Percentiles rank a stretch among this genome's conserved stretches.
These are phyloP conservation scores for Ustilago trichophora DNA, from an alignment of 1,284 basidiomycete species.

Conservation along the genomic window DNA sequence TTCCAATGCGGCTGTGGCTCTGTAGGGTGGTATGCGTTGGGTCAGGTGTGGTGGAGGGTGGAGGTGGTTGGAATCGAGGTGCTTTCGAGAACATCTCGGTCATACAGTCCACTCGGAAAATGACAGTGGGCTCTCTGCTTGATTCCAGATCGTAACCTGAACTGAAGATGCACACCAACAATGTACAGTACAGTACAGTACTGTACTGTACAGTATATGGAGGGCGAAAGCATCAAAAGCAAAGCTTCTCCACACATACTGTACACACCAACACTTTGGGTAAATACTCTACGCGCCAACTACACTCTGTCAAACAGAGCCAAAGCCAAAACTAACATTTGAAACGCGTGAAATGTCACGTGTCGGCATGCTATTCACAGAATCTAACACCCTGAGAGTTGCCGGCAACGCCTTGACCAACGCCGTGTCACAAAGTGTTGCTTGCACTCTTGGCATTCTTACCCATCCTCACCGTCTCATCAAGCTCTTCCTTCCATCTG, in stretches of 20 bases:
- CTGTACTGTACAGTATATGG: neutral
- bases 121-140: too few relatives aligned
- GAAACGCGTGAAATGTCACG: slow-evolving; percentile 26
- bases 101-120: too few relatives aligned
- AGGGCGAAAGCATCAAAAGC: too few relatives aligned
- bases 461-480: too few relatives aligned
- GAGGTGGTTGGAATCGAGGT: slow-evolving; percentile 3
- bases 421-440: slow-evolving; percentile 17
- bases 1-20: slow-evolving; percentile 11
- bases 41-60: slow-evolving; percentile 7
- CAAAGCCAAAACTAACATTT: slow-evolving; percentile 7
- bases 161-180: too few relatives aligned
- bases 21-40: slow-evolving; percentile 13
- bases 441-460: slow-evolving; percentile 6
- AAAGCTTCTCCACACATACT: too few relatives aligned
- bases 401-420: slow-evolving; percentile 13
- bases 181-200: too few relatives aligned
- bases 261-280: too few relatives aligned
- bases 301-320: neutral
- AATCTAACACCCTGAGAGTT: slow-evolving; percentile 10
- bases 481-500: neutral
- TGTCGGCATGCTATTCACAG: neutral
- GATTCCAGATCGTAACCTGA: too few relatives aligned
- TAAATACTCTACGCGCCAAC: slow-evolving; percentile 16
- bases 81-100: slow-evolving; percentile 8